A percentile compares a stretch with the other conserved stretches of the same genome.
These are phyloP conservation scores for Pythium myriotylum DNA, from an alignment of 352 stramenopile genomes.

Conservation along the genomic window DNA sequence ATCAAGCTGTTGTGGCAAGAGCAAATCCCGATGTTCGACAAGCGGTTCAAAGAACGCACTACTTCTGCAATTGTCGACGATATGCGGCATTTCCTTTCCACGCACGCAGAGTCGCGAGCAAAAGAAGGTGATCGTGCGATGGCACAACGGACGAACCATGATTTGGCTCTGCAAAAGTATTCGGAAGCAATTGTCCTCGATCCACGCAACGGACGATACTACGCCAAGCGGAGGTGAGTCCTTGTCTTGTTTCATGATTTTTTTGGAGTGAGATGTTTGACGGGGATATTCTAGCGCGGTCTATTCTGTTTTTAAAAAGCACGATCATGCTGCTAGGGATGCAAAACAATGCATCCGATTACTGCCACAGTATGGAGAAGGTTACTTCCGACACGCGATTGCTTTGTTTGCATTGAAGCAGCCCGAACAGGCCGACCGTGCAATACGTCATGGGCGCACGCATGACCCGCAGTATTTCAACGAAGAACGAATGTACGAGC, in stretches of 20 bases:
- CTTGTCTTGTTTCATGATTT: not conserved
- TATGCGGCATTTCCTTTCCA: constrained; percentile 22
- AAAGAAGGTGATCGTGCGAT: constrained; percentile 20
- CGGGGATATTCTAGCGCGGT: constrained; percentile 12
- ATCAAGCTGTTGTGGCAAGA: constrained; percentile 26
- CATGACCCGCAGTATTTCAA: constrained; percentile 24
- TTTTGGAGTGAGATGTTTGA: not conserved
- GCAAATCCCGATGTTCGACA: constrained; percentile 24
- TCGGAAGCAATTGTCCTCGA: constrained; percentile 31
- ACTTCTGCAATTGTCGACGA: constrained; percentile 14
- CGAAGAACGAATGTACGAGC: constrained; percentile 14
- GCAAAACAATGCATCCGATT: constrained; percentile 29
- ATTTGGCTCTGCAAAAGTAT: constrained; percentile 24
- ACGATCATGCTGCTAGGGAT: constrained; percentile 22
- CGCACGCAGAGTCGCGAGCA: constrained; percentile 16
- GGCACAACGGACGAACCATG: constrained; percentile 8
- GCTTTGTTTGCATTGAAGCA: constrained; percentile 19
- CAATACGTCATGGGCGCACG: constrained; percentile 19
- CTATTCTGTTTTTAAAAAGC: constrained; percentile 22
- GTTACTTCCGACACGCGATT: constrained; percentile 32
- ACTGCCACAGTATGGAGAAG: constrained; percentile 27
- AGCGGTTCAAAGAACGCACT: constrained; percentile 11
- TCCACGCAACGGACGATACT: constrained; percentile 22
- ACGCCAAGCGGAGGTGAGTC: constrained; percentile 28
- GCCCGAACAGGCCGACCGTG: constrained; percentile 13